Percentiles rank a stretch among this genome's conserved stretches.
These are phyloP conservation scores for Emydomyces testavorans DNA, from an alignment of 2,329 filamentous ascomycete genomes.

Conservation along the genomic window DNA sequence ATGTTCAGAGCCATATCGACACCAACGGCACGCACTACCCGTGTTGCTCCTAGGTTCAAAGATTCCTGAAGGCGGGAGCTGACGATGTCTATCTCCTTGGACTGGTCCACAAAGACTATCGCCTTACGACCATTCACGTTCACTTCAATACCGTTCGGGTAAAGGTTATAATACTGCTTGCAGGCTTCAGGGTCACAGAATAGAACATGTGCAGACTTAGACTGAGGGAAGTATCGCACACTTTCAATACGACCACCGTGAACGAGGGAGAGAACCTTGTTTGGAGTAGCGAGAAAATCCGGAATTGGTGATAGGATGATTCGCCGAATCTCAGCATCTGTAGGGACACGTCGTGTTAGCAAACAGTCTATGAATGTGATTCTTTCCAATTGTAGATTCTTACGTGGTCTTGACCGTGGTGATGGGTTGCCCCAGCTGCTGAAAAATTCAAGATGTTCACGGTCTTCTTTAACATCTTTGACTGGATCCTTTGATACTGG, in stretches of 20 bases:
- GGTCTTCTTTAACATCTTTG: slow-evolving; percentile 20
- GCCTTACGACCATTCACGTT: slow-evolving; percentile 22
- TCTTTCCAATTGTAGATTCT: not conserved
- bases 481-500: not conserved
- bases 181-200: slow-evolving; percentile 29
- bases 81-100: slow-evolving; percentile 30
- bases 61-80: slow-evolving; percentile 34
- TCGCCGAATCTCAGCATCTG: slow-evolving; percentile 16
- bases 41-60: slow-evolving; percentile 33
- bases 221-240: slow-evolving; percentile 18
- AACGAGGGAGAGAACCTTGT: slow-evolving; percentile 29
- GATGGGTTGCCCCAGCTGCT: slow-evolving; percentile 24
- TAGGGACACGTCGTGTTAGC: not conserved
- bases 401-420: slow-evolving; percentile 23
- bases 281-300: slow-evolving; percentile 20
- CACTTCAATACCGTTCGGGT: slow-evolving; percentile 30
- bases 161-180: slow-evolving; percentile 27
- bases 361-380: not conserved
- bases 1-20: slow-evolving; percentile 33
- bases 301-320: slow-evolving; percentile 32
- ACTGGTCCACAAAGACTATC: slow-evolving; percentile 30
- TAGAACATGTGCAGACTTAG: slow-evolving; percentile 24
- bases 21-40: slow-evolving; percentile 37
- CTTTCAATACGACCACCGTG: slow-evolving; percentile 31
- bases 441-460: slow-evolving; percentile 25